These are phyloP conservation scores for button mushroom (Agaricus bisporus) DNA, from an alignment of 768 basidiomycete species.

Conservation along the genomic window DNA sequence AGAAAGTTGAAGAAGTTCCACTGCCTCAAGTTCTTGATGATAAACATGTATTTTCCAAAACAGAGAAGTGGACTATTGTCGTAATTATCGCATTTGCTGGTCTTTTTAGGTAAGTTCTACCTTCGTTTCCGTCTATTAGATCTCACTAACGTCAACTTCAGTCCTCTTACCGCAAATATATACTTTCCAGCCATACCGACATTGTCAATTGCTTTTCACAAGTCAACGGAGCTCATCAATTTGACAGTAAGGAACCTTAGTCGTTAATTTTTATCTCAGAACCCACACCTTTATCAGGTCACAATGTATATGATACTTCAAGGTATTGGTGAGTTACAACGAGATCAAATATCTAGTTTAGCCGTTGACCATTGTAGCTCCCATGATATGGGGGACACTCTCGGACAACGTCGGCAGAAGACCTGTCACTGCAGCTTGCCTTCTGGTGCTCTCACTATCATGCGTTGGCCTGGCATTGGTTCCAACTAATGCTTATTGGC, in stretches of 20 bases:
- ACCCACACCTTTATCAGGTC: constrained; percentile 24
- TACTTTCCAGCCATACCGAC: constrained; percentile 78
- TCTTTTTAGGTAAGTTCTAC: constrained; percentile 47
- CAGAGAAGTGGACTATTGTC: constrained; percentile 70
- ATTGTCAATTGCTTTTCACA: constrained; percentile 54
- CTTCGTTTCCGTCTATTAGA: not conserved
- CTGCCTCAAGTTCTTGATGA: not conserved
- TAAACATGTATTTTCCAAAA: constrained; percentile 40
- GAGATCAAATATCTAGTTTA: not conserved
- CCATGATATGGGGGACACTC: constrained; percentile 66
- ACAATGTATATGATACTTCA: constrained; percentile 72
- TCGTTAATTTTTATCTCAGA: not conserved
- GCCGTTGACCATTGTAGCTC: constrained; percentile 31
- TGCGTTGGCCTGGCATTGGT: constrained; percentile 56
- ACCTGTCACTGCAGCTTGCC: constrained; percentile 55
- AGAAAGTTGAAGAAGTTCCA: not conserved
- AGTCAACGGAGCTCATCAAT: constrained; percentile 68
- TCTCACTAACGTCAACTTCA: constrained; percentile 15
- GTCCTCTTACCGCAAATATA: constrained; percentile 69
- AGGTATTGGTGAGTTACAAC: constrained; percentile 41
- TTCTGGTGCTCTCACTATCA: constrained; percentile 55
- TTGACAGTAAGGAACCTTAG: constrained; percentile 45
- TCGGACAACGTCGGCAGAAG: constrained; percentile 64
- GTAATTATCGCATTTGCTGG: constrained; percentile 50
- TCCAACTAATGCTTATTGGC: constrained; percentile 62